Evolutionary conservation across 176 grass and related monocot species (phyloP).

Genomic region (Bonia amplexicaulis): DNA sequence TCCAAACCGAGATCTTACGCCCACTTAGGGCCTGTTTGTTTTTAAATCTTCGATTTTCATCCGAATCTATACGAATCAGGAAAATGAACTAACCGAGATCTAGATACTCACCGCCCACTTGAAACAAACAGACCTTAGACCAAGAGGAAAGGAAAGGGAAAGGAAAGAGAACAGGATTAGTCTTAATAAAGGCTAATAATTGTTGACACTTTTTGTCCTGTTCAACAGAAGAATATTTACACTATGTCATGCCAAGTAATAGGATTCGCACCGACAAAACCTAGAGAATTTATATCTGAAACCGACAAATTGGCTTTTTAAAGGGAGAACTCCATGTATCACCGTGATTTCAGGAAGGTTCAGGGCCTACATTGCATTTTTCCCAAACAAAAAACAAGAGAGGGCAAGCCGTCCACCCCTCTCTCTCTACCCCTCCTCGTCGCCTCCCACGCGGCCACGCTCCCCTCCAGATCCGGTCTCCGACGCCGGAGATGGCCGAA

Average conservation of each 20-base stretch:
- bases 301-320: not conserved
- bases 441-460: slow-evolving; percentile 12
- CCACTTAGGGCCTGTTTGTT: no score
- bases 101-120: no score
- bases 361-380: not conserved
- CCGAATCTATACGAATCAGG: no score
- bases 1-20: not conserved
- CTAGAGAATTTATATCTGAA: not conserved
- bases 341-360: not conserved
- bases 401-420: slow-evolving; percentile 4
- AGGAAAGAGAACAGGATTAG: not conserved
- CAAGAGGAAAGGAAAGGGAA: not conserved
- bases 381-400: not conserved
- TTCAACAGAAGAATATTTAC: not conserved
- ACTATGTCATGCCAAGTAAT: not conserved
- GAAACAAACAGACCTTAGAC: no score
- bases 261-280: not conserved
- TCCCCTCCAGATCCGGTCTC: slow-evolving; percentile 35
- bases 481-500: slow-evolving; percentile 35
- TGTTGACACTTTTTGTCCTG: not conserved
- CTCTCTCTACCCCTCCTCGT: slow-evolving; percentile 1
- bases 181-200: no score
- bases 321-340: not conserved
- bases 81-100: no score
- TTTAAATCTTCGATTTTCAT: no score